A percentile compares a stretch with the other conserved stretches of the same genome.
phyloP scores from a whole-genome alignment of 805 yeast genomes.

The Candida palmyrensis region DNA sequence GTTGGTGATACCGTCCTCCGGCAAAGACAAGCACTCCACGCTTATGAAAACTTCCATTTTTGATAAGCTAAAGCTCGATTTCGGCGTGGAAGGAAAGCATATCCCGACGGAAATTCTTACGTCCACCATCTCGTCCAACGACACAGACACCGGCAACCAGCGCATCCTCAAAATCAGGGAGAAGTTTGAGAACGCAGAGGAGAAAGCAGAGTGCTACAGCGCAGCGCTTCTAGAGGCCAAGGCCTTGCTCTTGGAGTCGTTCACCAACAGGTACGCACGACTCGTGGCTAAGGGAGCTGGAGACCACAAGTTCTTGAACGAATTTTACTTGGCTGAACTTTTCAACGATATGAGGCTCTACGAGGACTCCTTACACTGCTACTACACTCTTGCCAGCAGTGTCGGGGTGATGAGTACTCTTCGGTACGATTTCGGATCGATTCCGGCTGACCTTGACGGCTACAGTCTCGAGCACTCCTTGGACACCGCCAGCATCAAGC shows the following conservation, averaged over 20 bases:
- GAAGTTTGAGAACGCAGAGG: conserved; percentile 25
- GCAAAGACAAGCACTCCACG: conserved; percentile 28
- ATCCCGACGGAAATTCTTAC: conserved; percentile 10
- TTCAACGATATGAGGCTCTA: conserved; percentile 51
- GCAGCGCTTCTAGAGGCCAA: conserved; percentile 41
- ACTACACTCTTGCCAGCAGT: too few relatives aligned
- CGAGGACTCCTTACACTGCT: conserved; percentile 56
- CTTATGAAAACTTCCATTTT: conserved; percentile 42
- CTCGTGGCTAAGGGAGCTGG: too few relatives aligned
- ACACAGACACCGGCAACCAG: background rate
- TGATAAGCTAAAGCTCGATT: conserved; percentile 54
- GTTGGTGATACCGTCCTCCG: conserved; percentile 40
- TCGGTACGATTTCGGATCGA: too few relatives aligned
- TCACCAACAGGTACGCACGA: conserved; percentile 28
- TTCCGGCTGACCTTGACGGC: conserved; percentile 5
- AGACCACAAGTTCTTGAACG: conserved; percentile 34
- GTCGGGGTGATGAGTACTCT: too few relatives aligned
- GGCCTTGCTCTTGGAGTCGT: conserved; percentile 47
- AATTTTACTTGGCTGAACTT: conserved; percentile 48
- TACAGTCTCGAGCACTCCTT: conserved; percentile 1
- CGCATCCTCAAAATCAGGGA: conserved; percentile 32
- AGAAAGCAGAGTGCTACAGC: conserved; percentile 48
- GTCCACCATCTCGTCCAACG: too few relatives aligned
- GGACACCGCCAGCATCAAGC: background rate
- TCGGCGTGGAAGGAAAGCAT: conserved; percentile 37